Evolutionary conservation across 169 alveolate species (phyloP).

Genomic region (Prorocentrum cordatum): DNA sequence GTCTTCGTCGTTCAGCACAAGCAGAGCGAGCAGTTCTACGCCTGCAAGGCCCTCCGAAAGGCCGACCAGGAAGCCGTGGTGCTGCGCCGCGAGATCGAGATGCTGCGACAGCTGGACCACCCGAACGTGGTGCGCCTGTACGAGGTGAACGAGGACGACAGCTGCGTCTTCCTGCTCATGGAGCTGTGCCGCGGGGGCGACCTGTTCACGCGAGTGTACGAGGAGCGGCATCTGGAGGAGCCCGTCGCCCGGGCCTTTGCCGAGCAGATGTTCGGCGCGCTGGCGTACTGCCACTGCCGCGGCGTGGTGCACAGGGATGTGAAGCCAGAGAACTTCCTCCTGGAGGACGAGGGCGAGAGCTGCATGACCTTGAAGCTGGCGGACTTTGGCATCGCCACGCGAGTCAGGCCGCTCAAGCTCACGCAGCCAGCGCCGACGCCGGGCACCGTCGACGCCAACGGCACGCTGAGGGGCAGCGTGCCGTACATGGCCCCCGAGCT

Average conservation of each 20-base stretch:
- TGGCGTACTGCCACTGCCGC: constrained; percentile 44
- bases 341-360: constrained; percentile 7
- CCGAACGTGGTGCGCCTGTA: constrained; percentile 51
- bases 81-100: too few relatives aligned
- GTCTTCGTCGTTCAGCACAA: constrained; percentile 65
- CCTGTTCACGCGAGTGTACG: constrained; percentile 30
- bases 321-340: constrained; percentile 47
- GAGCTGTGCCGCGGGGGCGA: constrained; percentile 68
- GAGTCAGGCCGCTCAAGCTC: constrained; percentile 17
- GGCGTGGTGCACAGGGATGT: constrained; percentile 52
- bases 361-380: constrained; percentile 18
- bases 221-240: constrained; percentile 11
- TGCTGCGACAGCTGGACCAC: constrained; percentile 53
- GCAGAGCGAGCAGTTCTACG: constrained; percentile 64
- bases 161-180: constrained; percentile 60
- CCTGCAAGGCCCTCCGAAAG: constrained; percentile 53
- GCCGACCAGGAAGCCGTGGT: too few relatives aligned
- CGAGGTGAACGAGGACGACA: constrained; percentile 46
- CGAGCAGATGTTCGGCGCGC: constrained; percentile 46
- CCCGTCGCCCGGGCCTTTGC: constrained; percentile 26
- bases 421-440: too few relatives aligned
- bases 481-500: constrained; percentile 67
- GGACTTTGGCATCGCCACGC: constrained; percentile 56
- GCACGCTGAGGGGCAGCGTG: constrained; percentile 15
- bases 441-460: too few relatives aligned